These are phyloP conservation scores for Rhexocercosporidium sp. DNA, from an alignment of 2,329 filamentous ascomycete genomes.

Conservation along the genomic window DNA sequence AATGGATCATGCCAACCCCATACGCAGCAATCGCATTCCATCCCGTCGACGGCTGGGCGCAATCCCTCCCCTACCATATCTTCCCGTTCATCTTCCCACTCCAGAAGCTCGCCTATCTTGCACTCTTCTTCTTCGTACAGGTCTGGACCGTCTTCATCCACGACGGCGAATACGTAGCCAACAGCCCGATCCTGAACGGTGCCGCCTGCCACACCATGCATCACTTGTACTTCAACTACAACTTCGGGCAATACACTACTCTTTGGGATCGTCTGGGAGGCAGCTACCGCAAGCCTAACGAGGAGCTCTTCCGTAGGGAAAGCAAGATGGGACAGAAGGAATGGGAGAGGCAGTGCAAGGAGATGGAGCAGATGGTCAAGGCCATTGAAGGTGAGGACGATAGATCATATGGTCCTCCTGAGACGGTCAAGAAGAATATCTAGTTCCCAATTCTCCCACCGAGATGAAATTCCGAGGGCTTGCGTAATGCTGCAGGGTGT, in stretches of 20 bases:
- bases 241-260: conserved; percentile 94
- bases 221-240: conserved; percentile 86
- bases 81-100: conserved; percentile 93
- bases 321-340: conserved; percentile 82
- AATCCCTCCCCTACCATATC: conserved; percentile 89
- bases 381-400: conserved; percentile 53
- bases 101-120: conserved; percentile 87
- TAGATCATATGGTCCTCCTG: conserved; percentile 35
- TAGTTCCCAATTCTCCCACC: not conserved
- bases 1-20: conserved; percentile 98
- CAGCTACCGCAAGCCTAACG: conserved; percentile 85
- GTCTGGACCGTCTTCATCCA: conserved; percentile 97
- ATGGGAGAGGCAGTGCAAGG: conserved; percentile 80
- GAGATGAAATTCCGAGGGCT: not conserved
- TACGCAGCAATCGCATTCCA: conserved; percentile 95
- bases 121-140: conserved; percentile 90
- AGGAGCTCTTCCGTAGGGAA: conserved; percentile 82
- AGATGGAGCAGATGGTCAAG: conserved; percentile 67
- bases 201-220: conserved; percentile 94
- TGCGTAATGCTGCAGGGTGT: not conserved
- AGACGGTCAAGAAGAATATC: conserved; percentile 26
- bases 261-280: conserved; percentile 88
- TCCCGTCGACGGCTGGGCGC: conserved; percentile 86
- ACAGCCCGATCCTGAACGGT: conserved; percentile 91
- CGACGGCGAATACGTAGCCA: conserved; percentile 91